Base-by-base conservation (phyloP, 345 rosid species). In the Ricinus communis region DNA sequence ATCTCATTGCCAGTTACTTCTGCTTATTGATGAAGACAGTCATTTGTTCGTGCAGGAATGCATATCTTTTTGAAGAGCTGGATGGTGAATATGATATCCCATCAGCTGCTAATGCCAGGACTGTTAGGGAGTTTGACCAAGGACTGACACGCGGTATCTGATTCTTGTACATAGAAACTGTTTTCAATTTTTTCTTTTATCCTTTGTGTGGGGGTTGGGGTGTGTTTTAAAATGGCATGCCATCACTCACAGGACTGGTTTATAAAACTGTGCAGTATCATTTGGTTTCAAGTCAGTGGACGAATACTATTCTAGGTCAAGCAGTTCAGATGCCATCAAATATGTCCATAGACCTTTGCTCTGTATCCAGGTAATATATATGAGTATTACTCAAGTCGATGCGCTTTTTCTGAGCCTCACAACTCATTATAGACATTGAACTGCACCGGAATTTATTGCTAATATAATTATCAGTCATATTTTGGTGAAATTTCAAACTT, bases 281-380 rank as follows among this genome's bases (percentile, higher is more conserved):
- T 93, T 91, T 81, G 96, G 98, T 71, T 93, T 93, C 87, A 90
- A 88, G 72, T 86, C 97, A 0, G 98, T 86, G 51, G 96, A 90
- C 82, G 98, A 93, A 9, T 91, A 93, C 78, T 93, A 93, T 71
- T 83, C 86, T 65, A 83, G 85, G 72, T 93, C 97, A 30, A 86
- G 93, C 83, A 93, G 98, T 81, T 89, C 91, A n/a, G 85, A 87
- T 70, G 56, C 79, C 31, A 81, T 93, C 69, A 90, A 91, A 77
- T 69, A 86, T 56, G 87, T 93, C 15, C 59, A 61, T 7, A 82
- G 64, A 7, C 98, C 97, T 47, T 81, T 93, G 85, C 96, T 93
- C 25, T 93, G 97, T 82, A 90, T 93, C 73, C 98, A 91, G 96
- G 96, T 91, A 75, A 67, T 56, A 65, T 31, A 58, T 59, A 13